Evolutionary conservation across 306 rosid genomes (phyloP).

Genomic region (Myrica gale): DNA sequence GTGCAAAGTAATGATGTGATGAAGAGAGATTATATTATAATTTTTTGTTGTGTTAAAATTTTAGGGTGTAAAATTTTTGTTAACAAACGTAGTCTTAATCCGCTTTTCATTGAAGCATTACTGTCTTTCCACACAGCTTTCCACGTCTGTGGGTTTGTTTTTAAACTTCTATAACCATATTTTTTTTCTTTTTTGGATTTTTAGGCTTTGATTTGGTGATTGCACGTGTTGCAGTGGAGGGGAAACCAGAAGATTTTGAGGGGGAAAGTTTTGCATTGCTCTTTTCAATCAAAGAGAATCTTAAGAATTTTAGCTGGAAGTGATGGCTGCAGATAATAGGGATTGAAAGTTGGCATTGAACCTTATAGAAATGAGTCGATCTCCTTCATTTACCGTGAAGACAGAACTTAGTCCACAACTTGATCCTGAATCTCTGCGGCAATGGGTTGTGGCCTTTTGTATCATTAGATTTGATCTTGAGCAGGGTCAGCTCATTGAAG

Average conservation of each 20-base stretch:
- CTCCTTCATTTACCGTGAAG: constrained; percentile 67
- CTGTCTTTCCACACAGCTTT: constrained; percentile 1
- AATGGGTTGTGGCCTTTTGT: constrained; percentile 82
- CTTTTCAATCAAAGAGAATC: constrained; percentile 30
- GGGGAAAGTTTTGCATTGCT: constrained; percentile 17
- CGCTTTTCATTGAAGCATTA: constrained; percentile 3
- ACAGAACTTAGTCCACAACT: constrained; percentile 66
- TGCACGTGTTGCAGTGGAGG: constrained; percentile 28
- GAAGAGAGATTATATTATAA: no score
- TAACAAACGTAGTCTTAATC: no score
- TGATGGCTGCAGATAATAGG: constrained; percentile 29
- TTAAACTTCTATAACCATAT: not conserved
- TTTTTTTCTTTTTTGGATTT: constrained; percentile 2
- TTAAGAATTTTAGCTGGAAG: constrained; percentile 30
- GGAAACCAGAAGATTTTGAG: constrained; percentile 2
- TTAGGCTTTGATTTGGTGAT: constrained; percentile 30
- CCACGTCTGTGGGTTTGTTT: not conserved
- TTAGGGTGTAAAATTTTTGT: no score
- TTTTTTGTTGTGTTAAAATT: no score
- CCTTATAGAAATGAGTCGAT: constrained; percentile 67
- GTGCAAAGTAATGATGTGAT: no score
- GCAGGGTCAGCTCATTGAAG: constrained; percentile 92
- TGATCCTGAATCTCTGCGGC: constrained; percentile 61
- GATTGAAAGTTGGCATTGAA: constrained; percentile 28
- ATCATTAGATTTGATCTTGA: constrained; percentile 84